Evolutionary conservation across 164 flowering plant species (phyloP).

Genomic region (Sedum album): DNA sequence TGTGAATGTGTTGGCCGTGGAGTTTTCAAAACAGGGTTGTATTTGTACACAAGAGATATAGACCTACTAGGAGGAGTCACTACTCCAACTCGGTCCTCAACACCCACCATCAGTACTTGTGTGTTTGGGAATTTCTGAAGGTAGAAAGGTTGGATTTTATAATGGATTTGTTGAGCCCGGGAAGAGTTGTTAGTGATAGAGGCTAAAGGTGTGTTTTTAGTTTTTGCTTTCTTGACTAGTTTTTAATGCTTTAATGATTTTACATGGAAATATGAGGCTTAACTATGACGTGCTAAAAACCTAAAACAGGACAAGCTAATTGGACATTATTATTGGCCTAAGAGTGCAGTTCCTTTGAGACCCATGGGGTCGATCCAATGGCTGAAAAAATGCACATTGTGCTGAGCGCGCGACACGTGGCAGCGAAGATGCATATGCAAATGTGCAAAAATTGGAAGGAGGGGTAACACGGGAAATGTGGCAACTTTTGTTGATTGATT

Average conservation of each 20-base stretch:
- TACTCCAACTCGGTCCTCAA: neutral
- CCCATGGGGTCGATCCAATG: no score
- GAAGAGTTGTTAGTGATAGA: no score
- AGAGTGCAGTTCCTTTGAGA: no score
- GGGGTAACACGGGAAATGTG: no score
- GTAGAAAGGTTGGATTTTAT: neutral
- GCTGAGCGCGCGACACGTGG: no score
- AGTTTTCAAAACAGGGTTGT: neutral
- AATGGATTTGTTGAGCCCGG: neutral
- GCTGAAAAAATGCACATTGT: no score
- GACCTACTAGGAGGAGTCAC: neutral
- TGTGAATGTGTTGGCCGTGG: constrained; percentile 1
- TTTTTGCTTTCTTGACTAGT: neutral
- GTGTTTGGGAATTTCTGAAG: neutral
- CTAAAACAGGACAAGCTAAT: neutral
- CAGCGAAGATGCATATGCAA: no score
- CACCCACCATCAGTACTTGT: neutral
- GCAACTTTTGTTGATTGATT: no score
- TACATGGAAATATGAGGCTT: neutral
- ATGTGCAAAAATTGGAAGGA: no score
- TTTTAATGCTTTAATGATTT: neutral
- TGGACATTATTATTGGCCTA: neutral
- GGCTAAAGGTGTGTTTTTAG: neutral
- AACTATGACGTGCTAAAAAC: neutral
- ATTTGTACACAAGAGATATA: neutral